A percentile compares a stretch with the other conserved stretches of the same genome.
Conservation (phyloP, 495 filamentous ascomycete species). For the Aspergillus nidulans region DNA sequence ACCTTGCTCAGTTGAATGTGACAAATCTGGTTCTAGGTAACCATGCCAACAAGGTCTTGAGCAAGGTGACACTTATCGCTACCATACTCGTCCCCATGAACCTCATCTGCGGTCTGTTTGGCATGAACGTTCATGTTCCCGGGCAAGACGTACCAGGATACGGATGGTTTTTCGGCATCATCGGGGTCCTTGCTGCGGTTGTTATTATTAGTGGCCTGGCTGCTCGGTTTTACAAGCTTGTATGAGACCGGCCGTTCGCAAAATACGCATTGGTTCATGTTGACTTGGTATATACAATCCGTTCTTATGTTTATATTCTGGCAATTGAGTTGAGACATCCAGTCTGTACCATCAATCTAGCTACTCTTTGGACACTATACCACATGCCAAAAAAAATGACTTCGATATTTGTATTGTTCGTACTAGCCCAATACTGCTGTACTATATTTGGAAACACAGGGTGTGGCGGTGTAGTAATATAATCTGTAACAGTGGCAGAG, state of each 20-base stretch:
- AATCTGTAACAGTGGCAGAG: background rate
- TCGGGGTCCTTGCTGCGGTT: conserved; percentile 61
- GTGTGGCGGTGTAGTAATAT: conserved; percentile 1
- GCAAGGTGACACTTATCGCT: conserved; percentile 92
- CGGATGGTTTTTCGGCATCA: conserved; percentile 75
- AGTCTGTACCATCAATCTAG: background rate
- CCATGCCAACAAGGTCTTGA: conserved; percentile 74
- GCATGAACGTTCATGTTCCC: conserved; percentile 92
- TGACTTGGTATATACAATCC: background rate
- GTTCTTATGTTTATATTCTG: background rate
- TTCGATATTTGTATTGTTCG: background rate
- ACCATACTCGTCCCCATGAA: conserved; percentile 97
- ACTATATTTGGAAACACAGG: conserved; percentile 1
- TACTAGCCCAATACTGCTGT: background rate
- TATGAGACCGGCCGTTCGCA: conserved; percentile 13
- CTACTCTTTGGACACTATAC: no score
- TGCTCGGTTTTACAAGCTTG: conserved; percentile 45
- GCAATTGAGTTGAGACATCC: background rate
- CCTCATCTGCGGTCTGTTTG: conserved; percentile 89
- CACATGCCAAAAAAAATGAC: no score
- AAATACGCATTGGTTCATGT: background rate
- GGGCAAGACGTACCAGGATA: conserved; percentile 53
- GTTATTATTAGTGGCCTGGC: conserved; percentile 47
- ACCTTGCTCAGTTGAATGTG: conserved; percentile 89
- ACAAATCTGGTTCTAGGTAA: conserved; percentile 81